Percentiles rank a stretch among this genome's conserved stretches.
phyloP scores from a whole-genome alignment of 495 filamentous ascomycete genomes.

The Aspergillus taichungensis region DNA sequence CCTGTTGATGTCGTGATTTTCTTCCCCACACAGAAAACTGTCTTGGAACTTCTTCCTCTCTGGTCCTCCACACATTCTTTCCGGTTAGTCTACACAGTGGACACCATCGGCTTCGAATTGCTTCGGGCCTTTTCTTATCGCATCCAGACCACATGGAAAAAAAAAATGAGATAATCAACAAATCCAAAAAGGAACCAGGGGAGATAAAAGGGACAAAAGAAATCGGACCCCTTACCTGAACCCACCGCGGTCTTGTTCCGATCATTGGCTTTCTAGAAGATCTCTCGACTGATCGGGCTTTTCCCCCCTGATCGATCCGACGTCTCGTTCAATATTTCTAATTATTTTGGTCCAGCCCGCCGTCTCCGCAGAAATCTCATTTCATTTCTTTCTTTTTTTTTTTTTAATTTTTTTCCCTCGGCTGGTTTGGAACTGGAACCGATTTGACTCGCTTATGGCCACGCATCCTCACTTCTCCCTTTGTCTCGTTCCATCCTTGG shows the following conservation, averaged over 20 bases:
- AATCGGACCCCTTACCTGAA: no score
- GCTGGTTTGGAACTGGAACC: no score
- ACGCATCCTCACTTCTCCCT: conserved; percentile 7
- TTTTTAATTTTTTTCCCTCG: conserved; percentile 1
- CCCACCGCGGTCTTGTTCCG: no score
- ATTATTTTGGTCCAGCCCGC: conserved; percentile 17
- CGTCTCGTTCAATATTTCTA: conserved; percentile 2
- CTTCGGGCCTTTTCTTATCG: no score
- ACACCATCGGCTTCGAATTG: no score
- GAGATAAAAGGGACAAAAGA: no score
- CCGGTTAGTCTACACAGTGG: no score
- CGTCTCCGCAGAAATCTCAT: conserved; percentile 10
- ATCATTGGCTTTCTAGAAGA: no score
- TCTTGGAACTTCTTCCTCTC: conserved; percentile 1
- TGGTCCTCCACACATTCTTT: no score
- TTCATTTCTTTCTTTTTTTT: conserved; percentile 2
- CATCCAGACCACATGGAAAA: no score
- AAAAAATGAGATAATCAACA: no score
- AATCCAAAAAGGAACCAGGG: no score
- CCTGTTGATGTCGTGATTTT: conserved; percentile 3
- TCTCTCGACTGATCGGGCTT: conserved; percentile 9
- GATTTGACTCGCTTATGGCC: conserved; percentile 14
- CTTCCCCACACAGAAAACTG: conserved; percentile 10
- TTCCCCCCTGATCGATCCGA: background rate
- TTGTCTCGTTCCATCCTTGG: background rate